Base-by-base conservation (phyloP, 2,329 filamentous ascomycete genomes). In the Colletotrichum abscissum region DNA sequence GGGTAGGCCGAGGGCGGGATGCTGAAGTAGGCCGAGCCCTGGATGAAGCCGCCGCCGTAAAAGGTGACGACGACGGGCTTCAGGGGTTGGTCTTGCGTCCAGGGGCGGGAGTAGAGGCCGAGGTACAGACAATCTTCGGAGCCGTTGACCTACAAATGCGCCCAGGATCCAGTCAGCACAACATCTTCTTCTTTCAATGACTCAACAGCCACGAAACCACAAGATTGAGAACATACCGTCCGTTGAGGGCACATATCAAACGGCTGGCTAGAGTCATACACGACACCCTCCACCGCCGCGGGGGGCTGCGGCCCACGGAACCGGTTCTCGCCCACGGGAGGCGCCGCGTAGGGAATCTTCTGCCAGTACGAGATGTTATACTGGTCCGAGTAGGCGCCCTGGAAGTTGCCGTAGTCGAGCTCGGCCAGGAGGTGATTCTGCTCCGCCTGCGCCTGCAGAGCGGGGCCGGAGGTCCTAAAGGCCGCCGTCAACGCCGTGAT, bases 41-140 rank as follows among this genome's bases (percentile, higher is more conserved):
- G 82, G 63, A 92, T 88, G 80, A 90, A 92, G 2, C 85, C 91
- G 14, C 90, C 90, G 65, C 90, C 67, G 77, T 89, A 91, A 77
- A 90, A 91, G 4, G 86, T 86, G 3, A 92, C 86, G 0, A 92
- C 84, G 0, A 92, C 90, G 0, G 90, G 90, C 3, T 88, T 83
- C 4, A 86, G 83, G 1, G 86, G 79, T n/a, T 83, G 77, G 1
- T 78, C 78, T 1, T 67, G 26, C 0, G 78, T 81, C 89, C 89
- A 92, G 3, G 89, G 90, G 0, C 89, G 85, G 5, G 88, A 86
- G 80, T 90, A 92, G 0, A 92, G 81, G 12, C 88, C 88, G 2
- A 92, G 84, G 73, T 91, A 91, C 16, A 92, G 82, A 75, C 90
- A 92, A 76, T 92, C 90, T 81, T 92, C 90, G 26, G 85, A 85